Evolutionary conservation across 345 rosid species (phyloP).

Genomic region (Aquilaria yunnanensis): DNA sequence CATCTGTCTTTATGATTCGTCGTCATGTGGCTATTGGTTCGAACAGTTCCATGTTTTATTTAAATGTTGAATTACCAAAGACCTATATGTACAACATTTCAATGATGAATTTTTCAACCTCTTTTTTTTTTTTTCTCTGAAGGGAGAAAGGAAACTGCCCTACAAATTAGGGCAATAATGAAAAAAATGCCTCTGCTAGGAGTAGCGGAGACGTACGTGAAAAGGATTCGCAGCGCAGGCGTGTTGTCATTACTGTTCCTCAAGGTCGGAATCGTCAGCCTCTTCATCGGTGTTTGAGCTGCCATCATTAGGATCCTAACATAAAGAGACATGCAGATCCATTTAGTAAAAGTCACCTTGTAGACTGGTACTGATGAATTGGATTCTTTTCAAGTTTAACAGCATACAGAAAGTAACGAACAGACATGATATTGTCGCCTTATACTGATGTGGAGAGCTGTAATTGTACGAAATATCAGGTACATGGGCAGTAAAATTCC

Average conservation of each 20-base stretch:
- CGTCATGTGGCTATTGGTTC: too few species aligned
- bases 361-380: neutral
- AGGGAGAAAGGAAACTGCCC: slow-evolving; percentile 1
- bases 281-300: slow-evolving; percentile 19
- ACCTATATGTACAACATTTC: too few species aligned
- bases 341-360: neutral
- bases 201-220: neutral
- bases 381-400: neutral
- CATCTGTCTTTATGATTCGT: too few species aligned
- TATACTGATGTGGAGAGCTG: slow-evolving; percentile 44
- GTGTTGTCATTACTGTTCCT: slow-evolving; percentile 10
- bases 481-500: slow-evolving; percentile 84
- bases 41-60: too few species aligned
- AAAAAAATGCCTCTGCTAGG: neutral
- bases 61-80: too few species aligned
- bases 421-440: slow-evolving; percentile 39
- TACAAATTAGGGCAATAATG: slow-evolving; percentile 16
- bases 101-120: neutral
- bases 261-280: slow-evolving; percentile 5
- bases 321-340: neutral
- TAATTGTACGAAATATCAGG: slow-evolving; percentile 43
- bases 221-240: neutral
- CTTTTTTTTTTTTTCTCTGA: neutral
- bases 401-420: neutral
- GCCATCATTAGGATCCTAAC: neutral